phyloP scores from a whole-genome alignment of 1,139 yeast genomes.

The Yamadazyma spencermartinsiae region DNA sequence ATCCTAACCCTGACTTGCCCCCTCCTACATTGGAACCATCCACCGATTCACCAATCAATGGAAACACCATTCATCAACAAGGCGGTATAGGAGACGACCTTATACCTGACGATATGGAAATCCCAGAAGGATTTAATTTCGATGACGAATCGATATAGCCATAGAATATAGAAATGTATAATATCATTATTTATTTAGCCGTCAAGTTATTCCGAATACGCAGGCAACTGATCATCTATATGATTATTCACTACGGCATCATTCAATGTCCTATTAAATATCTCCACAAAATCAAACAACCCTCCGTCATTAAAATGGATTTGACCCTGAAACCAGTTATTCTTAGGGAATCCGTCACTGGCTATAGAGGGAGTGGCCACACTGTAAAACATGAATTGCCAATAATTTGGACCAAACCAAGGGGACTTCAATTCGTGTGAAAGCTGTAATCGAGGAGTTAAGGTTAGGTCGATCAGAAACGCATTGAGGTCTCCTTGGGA shows the following conservation, averaged over 20 bases:
- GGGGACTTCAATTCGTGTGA: conserved; percentile 47
- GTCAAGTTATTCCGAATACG: conserved; percentile 21
- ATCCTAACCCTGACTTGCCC: no score
- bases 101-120: conserved; percentile 1
- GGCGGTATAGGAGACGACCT: not conserved
- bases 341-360: conserved; percentile 47
- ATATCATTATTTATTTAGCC: not conserved
- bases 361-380: conserved; percentile 25
- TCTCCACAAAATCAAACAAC: conserved; percentile 36
- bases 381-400: conserved; percentile 44
- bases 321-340: conserved; percentile 38
- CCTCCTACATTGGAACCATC: not conserved
- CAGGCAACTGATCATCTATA: conserved; percentile 48
- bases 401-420: conserved; percentile 57
- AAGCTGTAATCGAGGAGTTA: conserved; percentile 24
- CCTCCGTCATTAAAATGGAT: conserved; percentile 52
- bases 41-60: not conserved
- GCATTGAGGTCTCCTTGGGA: conserved; percentile 41
- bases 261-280: conserved; percentile 28
- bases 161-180: not conserved
- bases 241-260: conserved; percentile 36
- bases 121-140: conserved; percentile 1
- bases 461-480: conserved; percentile 32
- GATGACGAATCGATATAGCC: conserved; percentile 1
- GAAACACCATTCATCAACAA: not conserved